phyloP scores from a whole-genome alignment of 2,329 filamentous ascomycete genomes.

The Epichloe bromicola region DNA sequence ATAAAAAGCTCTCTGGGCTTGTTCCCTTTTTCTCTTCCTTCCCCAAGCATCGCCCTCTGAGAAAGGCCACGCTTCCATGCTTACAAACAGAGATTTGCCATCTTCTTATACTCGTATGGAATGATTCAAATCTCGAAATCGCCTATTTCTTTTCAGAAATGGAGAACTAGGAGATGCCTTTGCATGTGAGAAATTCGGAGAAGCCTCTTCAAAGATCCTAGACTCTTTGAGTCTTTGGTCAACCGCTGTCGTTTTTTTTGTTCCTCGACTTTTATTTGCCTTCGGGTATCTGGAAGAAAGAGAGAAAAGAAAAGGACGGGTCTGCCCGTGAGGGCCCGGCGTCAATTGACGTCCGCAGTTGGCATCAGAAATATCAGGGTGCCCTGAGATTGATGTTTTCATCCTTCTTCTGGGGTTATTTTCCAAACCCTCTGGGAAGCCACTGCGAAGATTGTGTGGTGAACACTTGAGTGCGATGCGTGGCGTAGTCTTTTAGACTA shows the following conservation, averaged over 20 bases:
- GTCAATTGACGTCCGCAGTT: conserved; percentile 12
- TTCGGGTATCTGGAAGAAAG: not conserved
- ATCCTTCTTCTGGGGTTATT: not conserved
- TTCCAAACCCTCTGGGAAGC: conserved; percentile 9
- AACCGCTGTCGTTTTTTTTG: conserved; percentile 9
- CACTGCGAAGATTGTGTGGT: conserved; percentile 13
- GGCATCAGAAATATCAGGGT: conserved; percentile 14
- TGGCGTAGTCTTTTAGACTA: conserved; percentile 11
- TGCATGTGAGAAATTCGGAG: conserved; percentile 15
- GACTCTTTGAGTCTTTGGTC: not conserved
- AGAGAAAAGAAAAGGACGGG: conserved; percentile 8
- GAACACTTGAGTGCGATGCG: conserved; percentile 15
- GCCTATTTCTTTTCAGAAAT: not conserved
- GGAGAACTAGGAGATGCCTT: not conserved
- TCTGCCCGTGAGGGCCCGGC: conserved; percentile 13
- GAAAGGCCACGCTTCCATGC: conserved; percentile 15
- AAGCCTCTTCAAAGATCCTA: conserved; percentile 8
- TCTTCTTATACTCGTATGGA: not conserved
- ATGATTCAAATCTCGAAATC: not conserved
- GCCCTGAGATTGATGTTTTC: not conserved
- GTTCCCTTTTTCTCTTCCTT: conserved; percentile 1
- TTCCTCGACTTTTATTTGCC: not conserved
- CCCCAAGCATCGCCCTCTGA: conserved; percentile 11
- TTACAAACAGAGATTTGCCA: conserved; percentile 10
- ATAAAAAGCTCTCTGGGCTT: not conserved